Evolutionary conservation across 1,284 basidiomycete species (phyloP).

Genomic region (Tetrapyrgos nigripes): DNA sequence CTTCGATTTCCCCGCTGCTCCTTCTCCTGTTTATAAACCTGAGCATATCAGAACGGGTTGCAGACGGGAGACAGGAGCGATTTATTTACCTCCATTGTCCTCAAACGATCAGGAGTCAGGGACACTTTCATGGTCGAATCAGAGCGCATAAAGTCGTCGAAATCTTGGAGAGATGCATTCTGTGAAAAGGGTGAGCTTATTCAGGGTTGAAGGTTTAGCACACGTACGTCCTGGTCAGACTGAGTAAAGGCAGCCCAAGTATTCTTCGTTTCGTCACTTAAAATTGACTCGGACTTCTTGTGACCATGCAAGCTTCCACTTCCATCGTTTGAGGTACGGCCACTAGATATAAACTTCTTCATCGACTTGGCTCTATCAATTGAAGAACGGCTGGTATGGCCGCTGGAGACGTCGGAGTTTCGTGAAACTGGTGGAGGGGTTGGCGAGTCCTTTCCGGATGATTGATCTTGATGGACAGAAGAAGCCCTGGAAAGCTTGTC

Average conservation of each 20-base stretch:
- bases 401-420: slow-evolving; percentile 29
- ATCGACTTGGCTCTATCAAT: slow-evolving; percentile 63
- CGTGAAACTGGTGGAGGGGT: slow-evolving; percentile 20
- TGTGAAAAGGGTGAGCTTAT: slow-evolving; percentile 24
- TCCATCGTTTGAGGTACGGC: slow-evolving; percentile 50
- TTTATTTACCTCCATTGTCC: slow-evolving; percentile 83
- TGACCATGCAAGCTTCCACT: slow-evolving; percentile 47
- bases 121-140: slow-evolving; percentile 93
- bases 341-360: slow-evolving; percentile 57
- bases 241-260: slow-evolving; percentile 30
- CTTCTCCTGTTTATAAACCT: slow-evolving; percentile 76
- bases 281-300: slow-evolving; percentile 58
- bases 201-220: not conserved
- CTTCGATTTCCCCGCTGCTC: slow-evolving; percentile 46
- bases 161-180: slow-evolving; percentile 74
- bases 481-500: slow-evolving; percentile 44
- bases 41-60: slow-evolving; percentile 32
- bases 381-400: slow-evolving; percentile 53
- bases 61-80: slow-evolving; percentile 34
- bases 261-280: slow-evolving; percentile 54
- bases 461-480: slow-evolving; percentile 45
- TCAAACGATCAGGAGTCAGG: slow-evolving; percentile 90
- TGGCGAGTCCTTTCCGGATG: slow-evolving; percentile 28
- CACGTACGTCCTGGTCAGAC: slow-evolving; percentile 11
- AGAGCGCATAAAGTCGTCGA: slow-evolving; percentile 89